Evolutionary conservation across 164 flowering plant genomes (phyloP).

Genomic region (Protea cynaroides): DNA sequence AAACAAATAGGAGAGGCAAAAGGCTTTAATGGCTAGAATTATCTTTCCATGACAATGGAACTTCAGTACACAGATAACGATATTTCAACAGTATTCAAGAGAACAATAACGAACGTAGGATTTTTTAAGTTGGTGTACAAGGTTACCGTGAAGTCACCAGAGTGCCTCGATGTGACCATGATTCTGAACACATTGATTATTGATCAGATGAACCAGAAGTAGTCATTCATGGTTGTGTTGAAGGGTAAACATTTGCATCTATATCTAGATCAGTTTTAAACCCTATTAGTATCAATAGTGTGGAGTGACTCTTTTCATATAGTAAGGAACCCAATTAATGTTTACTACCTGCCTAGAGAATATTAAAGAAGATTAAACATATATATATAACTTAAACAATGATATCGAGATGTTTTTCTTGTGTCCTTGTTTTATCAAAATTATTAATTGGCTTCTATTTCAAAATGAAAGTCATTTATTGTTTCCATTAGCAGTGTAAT

Average conservation of each 20-base stretch:
- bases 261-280: background rate
- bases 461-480: too few species aligned
- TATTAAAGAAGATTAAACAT: too few species aligned
- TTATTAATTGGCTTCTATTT: too few species aligned
- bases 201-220: constrained; percentile 14
- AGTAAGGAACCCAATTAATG: constrained; percentile 54
- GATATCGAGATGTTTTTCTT: too few species aligned
- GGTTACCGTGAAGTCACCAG: constrained; percentile 35
- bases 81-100: constrained; percentile 34
- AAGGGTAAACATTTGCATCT: constrained; percentile 35
- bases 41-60: too few species aligned
- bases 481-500: too few species aligned
- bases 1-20: too few species aligned
- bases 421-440: too few species aligned
- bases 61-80: constrained; percentile 48
- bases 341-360: constrained; percentile 13
- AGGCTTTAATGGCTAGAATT: too few species aligned
- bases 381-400: too few species aligned
- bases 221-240: constrained; percentile 51
- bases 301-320: constrained; percentile 47
- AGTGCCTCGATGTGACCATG: constrained; percentile 37
- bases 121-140: constrained; percentile 29
- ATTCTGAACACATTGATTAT: constrained; percentile 35
- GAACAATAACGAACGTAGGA: constrained; percentile 59
- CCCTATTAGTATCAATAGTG: constrained; percentile 31